A percentile compares a stretch with the other conserved stretches of the same genome.
Conservation (phyloP, 2,329 filamentous ascomycete species). For the Pezicula radicicola region DNA sequence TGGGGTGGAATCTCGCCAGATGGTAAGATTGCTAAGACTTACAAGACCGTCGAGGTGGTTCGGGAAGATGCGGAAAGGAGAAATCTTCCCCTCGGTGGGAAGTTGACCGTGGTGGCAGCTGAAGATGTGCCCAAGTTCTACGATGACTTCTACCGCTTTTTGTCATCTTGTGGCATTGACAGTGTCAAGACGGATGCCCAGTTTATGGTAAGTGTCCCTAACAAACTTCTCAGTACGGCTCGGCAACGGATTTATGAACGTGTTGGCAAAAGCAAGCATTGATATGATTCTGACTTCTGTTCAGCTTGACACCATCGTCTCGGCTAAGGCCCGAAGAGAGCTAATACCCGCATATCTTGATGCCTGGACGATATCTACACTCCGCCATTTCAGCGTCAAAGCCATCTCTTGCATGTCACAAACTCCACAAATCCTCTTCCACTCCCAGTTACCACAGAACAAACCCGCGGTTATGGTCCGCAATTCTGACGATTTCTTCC, state of each 20-base stretch:
- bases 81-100: conserved; percentile 52
- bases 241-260: too few species aligned
- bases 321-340: conserved; percentile 65
- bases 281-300: conserved; percentile 68
- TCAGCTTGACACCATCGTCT: conserved; percentile 66
- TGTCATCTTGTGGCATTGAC: conserved; percentile 71
- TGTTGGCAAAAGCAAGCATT: not conserved
- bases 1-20: conserved; percentile 84
- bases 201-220: conserved; percentile 13
- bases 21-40: conserved; percentile 71
- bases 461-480: conserved; percentile 72
- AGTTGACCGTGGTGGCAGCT: conserved; percentile 70
- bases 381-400: conserved; percentile 74
- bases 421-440: conserved; percentile 80
- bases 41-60: conserved; percentile 67
- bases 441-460: conserved; percentile 75
- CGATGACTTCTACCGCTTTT: conserved; percentile 85
- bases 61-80: conserved; percentile 44
- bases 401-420: conserved; percentile 95
- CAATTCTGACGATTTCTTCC: conserved; percentile 92
- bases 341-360: conserved; percentile 78
- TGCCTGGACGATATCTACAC: conserved; percentile 75
- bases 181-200: conserved; percentile 80
- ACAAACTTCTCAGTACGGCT: too few species aligned
- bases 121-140: conserved; percentile 78